Evolutionary conservation across 2,329 filamentous ascomycete species (phyloP).

Genomic region (Cercospora sojina): DNA sequence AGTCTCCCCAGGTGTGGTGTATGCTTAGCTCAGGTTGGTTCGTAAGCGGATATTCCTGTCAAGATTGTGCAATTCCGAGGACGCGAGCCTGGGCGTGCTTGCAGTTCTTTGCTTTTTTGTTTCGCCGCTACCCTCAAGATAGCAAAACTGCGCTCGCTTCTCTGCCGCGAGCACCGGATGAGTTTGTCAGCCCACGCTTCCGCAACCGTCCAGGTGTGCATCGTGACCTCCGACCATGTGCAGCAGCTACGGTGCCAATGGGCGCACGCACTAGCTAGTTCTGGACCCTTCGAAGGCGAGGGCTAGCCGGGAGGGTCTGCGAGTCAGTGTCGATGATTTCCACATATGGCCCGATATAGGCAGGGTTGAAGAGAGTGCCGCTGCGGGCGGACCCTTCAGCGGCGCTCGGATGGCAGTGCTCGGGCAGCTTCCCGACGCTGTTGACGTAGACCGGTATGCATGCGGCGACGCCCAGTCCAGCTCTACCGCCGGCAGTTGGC

Average conservation of each 20-base stretch:
- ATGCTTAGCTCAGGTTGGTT: background rate
- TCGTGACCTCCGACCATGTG: background rate
- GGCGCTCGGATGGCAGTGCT: conserved; percentile 10
- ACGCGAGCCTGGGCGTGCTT: background rate
- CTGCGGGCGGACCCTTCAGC: conserved; percentile 9
- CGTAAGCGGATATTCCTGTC: background rate
- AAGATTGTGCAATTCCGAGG: background rate
- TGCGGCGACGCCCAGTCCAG: conserved; percentile 5
- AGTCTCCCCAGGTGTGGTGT: background rate
- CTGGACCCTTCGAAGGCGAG: conserved; percentile 14
- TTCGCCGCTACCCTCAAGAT: background rate
- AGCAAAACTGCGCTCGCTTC: background rate
- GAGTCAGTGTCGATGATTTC: conserved; percentile 21
- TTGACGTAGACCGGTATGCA: conserved; percentile 2
- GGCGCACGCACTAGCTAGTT: background rate
- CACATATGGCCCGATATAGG: conserved; percentile 18
- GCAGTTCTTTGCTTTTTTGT: background rate
- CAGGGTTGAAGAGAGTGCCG: conserved; percentile 11
- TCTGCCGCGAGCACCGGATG: background rate
- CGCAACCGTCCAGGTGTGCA: background rate
- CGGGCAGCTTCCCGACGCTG: conserved; percentile 4
- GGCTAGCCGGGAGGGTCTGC: background rate
- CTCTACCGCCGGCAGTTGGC: conserved; percentile 7
- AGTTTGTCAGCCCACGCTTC: background rate
- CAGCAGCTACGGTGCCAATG: conserved; percentile 1